Base-by-base conservation (phyloP, 495 filamentous ascomycete genomes). In the Lindgomyces ingoldianus region DNA sequence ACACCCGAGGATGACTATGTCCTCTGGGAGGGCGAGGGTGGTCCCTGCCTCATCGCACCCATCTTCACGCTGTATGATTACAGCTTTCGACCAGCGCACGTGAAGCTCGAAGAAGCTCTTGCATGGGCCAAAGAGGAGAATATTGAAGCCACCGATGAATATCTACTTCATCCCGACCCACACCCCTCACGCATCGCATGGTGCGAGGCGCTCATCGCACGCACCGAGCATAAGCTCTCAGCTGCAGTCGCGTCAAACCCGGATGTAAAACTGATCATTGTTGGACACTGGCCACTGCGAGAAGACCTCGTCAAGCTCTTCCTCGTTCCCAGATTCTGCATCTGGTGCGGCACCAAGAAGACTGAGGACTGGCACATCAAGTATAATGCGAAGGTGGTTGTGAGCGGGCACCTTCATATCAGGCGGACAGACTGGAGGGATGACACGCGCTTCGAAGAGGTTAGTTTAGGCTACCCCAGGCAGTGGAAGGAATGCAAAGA, bases 51-150 rank as follows among this genome's bases (percentile, higher is more conserved):
- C 16, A 75, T 77, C 33, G 73, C 70, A 24, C 75, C 72, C 44
- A 72, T 76, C 56, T 77, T 77, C 68, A 75, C 75, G 9, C 63
- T 77, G 8, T 77, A 77, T 64, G 75, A 77, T 53, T 77, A 77
- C 57, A 73, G 68, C 49, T 77, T 76, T 42, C 66, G 74, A 11
- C 75, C 75, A 0, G 69, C 55, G 1, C 39, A 75, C 39, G 70
- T 77, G 19, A 69, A 62, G 11, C 36, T 67, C 11, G 73, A 75
- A 24, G 62, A 64, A 4, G 74, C 73, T 0, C 41, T 76, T 16
- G 70, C 68, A n/a, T 77, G 75, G 75, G 74, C 74, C 1, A 68
- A 68, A 61, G 75, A 76, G 52, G 71, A 76, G 47, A 69, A 69
- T 52, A 73, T 77, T 27, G 67, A 67, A 55, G 73, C 75, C 1